Conservation (phyloP, 2,329 filamentous ascomycete species). For the Chrysoporthe puriensis region DNA sequence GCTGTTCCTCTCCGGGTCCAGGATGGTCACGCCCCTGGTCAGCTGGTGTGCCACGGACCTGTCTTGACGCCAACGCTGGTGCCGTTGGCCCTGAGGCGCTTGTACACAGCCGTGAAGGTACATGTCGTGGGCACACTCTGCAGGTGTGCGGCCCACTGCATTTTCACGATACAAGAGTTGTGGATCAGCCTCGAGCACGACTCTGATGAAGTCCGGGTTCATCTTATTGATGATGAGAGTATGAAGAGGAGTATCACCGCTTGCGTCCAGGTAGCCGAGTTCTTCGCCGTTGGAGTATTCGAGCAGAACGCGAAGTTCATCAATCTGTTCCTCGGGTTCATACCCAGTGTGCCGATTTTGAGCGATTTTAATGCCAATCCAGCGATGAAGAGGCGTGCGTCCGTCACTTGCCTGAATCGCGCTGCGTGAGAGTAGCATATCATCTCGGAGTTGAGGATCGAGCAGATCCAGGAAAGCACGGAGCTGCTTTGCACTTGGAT, state of each 20-base stretch:
- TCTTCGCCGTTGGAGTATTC: constrained; percentile 60
- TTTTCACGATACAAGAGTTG: constrained; percentile 72
- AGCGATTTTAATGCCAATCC: constrained; percentile 44
- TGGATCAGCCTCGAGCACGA: constrained; percentile 59
- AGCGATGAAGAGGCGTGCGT: constrained; percentile 66
- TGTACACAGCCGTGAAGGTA: constrained; percentile 46
- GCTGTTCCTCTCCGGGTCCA: neutral
- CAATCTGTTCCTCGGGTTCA: constrained; percentile 32
- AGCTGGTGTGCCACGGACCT: neutral
- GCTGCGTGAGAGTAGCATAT: constrained; percentile 63
- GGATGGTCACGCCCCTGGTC: neutral
- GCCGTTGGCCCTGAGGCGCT: constrained; percentile 7
- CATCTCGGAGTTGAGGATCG: constrained; percentile 57
- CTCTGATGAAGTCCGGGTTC: constrained; percentile 42
- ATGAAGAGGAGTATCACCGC: constrained; percentile 69
- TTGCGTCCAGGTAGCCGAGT: constrained; percentile 62
- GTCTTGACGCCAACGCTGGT: neutral
- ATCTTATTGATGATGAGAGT: constrained; percentile 48
- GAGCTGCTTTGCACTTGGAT: constrained; percentile 42
- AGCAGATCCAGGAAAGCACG: constrained; percentile 60
- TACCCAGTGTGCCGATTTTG: too few species aligned
- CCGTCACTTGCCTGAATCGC: constrained; percentile 51
- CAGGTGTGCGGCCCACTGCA: constrained; percentile 73
- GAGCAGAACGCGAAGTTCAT: constrained; percentile 54
- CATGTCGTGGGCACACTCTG: constrained; percentile 66